Evolutionary conservation across 176 grass and related monocot species (phyloP).

Genomic region (Pharus latifolius): DNA sequence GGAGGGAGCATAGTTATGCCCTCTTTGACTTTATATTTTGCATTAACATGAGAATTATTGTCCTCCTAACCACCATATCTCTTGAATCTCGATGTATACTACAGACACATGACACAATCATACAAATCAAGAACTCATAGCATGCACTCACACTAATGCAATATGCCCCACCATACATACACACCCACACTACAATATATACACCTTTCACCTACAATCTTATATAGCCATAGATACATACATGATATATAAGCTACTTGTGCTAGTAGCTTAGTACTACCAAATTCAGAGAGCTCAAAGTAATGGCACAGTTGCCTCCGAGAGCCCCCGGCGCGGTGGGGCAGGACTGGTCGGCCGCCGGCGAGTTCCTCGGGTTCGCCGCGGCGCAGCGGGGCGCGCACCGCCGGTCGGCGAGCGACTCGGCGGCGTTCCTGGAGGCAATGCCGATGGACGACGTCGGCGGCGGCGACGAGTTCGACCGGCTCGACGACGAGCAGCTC

Average conservation of each 20-base stretch:
- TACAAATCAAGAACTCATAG: neutral
- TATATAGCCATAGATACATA: constrained; percentile 2
- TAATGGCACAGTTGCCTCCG: constrained; percentile 75
- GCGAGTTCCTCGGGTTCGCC: constrained; percentile 77
- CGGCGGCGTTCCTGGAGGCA: constrained; percentile 77
- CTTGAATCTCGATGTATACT: constrained; percentile 19
- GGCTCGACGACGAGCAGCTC: constrained; percentile 93
- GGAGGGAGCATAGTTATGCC: too few relatives aligned
- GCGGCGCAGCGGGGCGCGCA: constrained; percentile 47
- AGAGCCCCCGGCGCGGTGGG: constrained; percentile 35
- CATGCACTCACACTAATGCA: constrained; percentile 8
- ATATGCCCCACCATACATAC: constrained; percentile 33
- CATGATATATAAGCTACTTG: neutral
- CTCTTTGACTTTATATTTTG: too few relatives aligned
- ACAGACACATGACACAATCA: constrained; percentile 40
- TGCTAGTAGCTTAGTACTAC: neutral
- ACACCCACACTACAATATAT: neutral
- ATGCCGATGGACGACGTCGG: constrained; percentile 40
- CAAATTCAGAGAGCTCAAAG: neutral
- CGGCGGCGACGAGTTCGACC: constrained; percentile 63
- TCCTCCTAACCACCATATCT: constrained; percentile 22
- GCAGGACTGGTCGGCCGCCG: constrained; percentile 27
- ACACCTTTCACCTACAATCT: neutral
- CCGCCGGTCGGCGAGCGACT: constrained; percentile 78
- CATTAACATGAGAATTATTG: constrained; percentile 5